Evolutionary conservation across 2,329 filamentous ascomycete genomes (phyloP).

Genomic region (Arthrinium puccinioides): DNA sequence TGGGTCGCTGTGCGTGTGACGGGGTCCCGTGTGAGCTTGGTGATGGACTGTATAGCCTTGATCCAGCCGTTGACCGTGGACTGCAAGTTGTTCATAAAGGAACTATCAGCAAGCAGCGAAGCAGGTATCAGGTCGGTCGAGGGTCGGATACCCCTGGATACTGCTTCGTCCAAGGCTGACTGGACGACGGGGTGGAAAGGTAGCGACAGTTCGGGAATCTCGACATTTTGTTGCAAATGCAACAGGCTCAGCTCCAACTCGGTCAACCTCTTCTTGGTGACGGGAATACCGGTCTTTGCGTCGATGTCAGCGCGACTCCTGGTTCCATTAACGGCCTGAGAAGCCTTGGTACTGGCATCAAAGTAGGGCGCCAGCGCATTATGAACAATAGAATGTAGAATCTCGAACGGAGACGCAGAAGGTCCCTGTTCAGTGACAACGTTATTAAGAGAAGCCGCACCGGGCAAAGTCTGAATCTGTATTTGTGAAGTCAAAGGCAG

Average conservation of each 20-base stretch:
- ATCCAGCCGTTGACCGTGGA: slow-evolving; percentile 96
- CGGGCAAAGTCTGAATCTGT: slow-evolving; percentile 86
- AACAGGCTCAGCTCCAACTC: slow-evolving; percentile 86
- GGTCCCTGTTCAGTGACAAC: slow-evolving; percentile 63
- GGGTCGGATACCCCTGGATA: slow-evolving; percentile 57
- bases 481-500: slow-evolving; percentile 82
- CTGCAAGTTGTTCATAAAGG: slow-evolving; percentile 89
- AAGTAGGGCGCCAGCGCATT: slow-evolving; percentile 92
- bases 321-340: slow-evolving; percentile 57
- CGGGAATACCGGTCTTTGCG: slow-evolving; percentile 87
- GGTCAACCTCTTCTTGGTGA: slow-evolving; percentile 95
- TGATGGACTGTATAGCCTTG: slow-evolving; percentile 94
- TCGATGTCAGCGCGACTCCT: slow-evolving; percentile 79
- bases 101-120: slow-evolving; percentile 75
- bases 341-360: slow-evolving; percentile 85
- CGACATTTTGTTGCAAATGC: slow-evolving; percentile 94
- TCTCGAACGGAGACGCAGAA: slow-evolving; percentile 78
- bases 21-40: slow-evolving; percentile 85
- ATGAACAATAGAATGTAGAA: slow-evolving; percentile 86
- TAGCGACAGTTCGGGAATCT: slow-evolving; percentile 87
- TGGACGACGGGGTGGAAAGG: slow-evolving; percentile 86
- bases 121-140: slow-evolving; percentile 72
- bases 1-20: slow-evolving; percentile 74
- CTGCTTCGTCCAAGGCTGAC: slow-evolving; percentile 72
- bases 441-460: slow-evolving; percentile 63